Base-by-base conservation (phyloP, 805 yeast species). In the Cyberlindnera subsufficiens region DNA sequence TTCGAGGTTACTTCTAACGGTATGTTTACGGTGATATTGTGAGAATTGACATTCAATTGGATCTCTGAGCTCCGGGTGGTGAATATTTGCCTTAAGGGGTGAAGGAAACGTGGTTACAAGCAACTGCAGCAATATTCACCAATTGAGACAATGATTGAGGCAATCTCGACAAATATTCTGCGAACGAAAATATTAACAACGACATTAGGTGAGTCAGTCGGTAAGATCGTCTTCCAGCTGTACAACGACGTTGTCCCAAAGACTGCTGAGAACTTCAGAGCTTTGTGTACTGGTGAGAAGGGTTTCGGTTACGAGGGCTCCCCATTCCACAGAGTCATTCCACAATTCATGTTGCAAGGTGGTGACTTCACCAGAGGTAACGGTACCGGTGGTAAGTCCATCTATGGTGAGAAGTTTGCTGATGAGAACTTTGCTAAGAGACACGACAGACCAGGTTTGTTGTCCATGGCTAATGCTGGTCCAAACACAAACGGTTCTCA, bases 401-500 rank as follows among this genome's bases (percentile, higher is more conserved):
- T 86, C 70, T 86, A 85, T 67, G 91, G 91, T 56, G 80, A 75
- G 47, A 80, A 75, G 64, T 85, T 85, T 68, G 74, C 74, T 37
- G 95, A 85, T 60, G 95, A 85, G 66, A 84, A 82, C 77, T 85
- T 85, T 63, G 52, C 59, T 62, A 71, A 72, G 71, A 81, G 67
- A 62, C 97, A 91, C 80, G 71, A 73, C 72, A 74, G 80, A 68
- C 80, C 95, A 75, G 76, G 89, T 77, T 71, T 84, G 69, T 67
- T 87, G 64, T 86, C 96, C 50, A 91, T 91, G 97, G 97, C 97
- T 66, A 91, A 91, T 66, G 95, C 97, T 52, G 97, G 97, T 58
- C 96, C 95, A 68, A 86, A 88, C 82, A 87, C 97, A 72, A 91
- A 91, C 73, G 97, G 97, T 45, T 89, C 96, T 43, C 98, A 90